A percentile compares a stretch with the other conserved stretches of the same genome.
These are phyloP conservation scores for Ascomycota sp. DNA, from an alignment of 2,329 filamentous ascomycete species.

Conservation along the genomic window DNA sequence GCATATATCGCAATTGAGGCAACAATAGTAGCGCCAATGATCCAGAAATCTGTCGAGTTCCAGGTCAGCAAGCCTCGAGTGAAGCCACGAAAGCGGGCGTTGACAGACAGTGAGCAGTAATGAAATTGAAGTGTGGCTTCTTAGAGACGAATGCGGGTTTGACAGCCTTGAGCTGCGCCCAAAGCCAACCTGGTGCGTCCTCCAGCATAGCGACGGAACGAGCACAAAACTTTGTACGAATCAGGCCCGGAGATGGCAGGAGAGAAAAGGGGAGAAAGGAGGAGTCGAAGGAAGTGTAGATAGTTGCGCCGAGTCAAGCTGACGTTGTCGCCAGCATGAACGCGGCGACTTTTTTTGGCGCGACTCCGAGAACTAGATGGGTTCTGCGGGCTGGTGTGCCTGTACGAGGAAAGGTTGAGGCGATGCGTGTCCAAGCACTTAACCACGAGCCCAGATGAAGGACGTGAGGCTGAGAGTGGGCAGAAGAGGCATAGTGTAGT, in stretches of 20 bases:
- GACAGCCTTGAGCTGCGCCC: slow-evolving; percentile 23
- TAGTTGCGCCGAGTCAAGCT: no score
- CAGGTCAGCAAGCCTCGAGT: slow-evolving; percentile 4
- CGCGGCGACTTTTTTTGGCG: no score
- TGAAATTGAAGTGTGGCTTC: slow-evolving; percentile 57
- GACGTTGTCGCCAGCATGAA: no score
- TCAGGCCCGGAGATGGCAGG: slow-evolving; percentile 1
- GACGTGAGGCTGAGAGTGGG: slow-evolving; percentile 4
- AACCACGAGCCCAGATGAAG: slow-evolving; percentile 7
- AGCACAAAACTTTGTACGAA: not conserved
- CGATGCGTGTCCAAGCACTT: slow-evolving; percentile 1
- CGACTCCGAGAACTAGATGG: not conserved
- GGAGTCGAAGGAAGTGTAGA: not conserved
- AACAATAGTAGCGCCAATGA: slow-evolving; percentile 49
- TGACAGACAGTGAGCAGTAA: slow-evolving; percentile 51
- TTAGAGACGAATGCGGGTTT: slow-evolving; percentile 35
- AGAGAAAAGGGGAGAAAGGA: not conserved
- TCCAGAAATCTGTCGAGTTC: slow-evolving; percentile 43
- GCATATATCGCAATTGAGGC: slow-evolving; percentile 59
- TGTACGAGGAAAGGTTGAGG: not conserved
- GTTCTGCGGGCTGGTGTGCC: not conserved
- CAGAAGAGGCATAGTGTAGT: slow-evolving; percentile 6
- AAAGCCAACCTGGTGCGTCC: slow-evolving; percentile 11
- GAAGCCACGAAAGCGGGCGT: not conserved
- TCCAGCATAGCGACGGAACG: slow-evolving; percentile 10